Base-by-base conservation (phyloP, 805 yeast species). In the Zygosaccharomyces bisporus region DNA sequence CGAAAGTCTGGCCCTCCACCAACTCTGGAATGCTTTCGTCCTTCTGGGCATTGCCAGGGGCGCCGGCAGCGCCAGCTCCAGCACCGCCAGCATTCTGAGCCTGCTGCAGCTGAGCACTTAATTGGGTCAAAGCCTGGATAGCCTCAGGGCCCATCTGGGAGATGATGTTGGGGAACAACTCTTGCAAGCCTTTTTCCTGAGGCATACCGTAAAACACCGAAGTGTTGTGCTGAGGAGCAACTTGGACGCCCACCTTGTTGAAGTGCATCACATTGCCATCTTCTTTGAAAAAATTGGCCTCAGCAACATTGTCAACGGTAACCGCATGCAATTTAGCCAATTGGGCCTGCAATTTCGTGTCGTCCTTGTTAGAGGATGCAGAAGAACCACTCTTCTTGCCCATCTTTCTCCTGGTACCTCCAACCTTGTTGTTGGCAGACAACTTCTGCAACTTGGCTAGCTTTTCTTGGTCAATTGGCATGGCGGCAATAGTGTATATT, bases 111-210 rank as follows among this genome's bases (percentile, higher is more conserved):
- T 86, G 90, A 72, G 86, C 86, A 52, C 97, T 96, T 70, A 91
- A 77, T 73, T 83, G 79, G 68, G 87, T 83, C 71, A 91, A 79
- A 71, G 87, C 82, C 67, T 83, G 86, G 68, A 88, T 81, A 73
- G 93, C 86, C 72, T 91, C 98, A 58, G 95, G 86, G 65, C 97
- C 96, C 73, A 91, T 79, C 77, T 90, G 96, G 61, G 95, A 90
- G 67, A 91, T 80, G 72, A 91, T 88, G 71, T 81, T 84, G 63
- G 98, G 98, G 60, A 91, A 79, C 74, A 93, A 80, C 63, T 90
- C 96, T 57, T 93, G 83, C 65, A 91, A 80, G 57, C 81, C 78
- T 82, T 88, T 90, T 74, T 88, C 93, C 72, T 87, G 93, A 54
- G 95, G 86, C 71, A 83, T 81, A 70, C 99, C 99, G 70, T 88